Evolutionary conservation across 2,329 filamentous ascomycete species (phyloP).

Genomic region (Drechslera avenae): DNA sequence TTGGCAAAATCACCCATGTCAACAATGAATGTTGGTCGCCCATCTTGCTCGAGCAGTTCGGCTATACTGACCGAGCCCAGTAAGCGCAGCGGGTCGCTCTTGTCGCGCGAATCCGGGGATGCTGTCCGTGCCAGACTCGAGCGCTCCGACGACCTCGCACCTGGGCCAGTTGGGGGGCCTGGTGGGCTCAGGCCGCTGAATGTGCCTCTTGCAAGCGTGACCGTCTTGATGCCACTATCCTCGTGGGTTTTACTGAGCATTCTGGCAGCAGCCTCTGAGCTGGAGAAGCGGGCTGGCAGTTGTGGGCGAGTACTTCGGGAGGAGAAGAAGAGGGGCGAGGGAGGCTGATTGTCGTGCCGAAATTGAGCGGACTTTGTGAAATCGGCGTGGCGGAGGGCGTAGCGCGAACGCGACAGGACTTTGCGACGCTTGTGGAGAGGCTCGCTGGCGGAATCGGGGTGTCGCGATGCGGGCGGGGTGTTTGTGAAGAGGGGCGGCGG

Average conservation of each 20-base stretch:
- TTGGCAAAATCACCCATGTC: constrained; percentile 67
- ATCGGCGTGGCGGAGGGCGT: constrained; percentile 46
- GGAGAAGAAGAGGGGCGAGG: constrained; percentile 61
- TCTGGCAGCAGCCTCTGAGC: constrained; percentile 62
- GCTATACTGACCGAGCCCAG: constrained; percentile 69
- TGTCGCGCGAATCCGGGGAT: constrained; percentile 59
- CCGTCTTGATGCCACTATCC: constrained; percentile 57
- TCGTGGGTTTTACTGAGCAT: constrained; percentile 61
- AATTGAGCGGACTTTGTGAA: constrained; percentile 29
- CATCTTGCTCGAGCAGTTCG: constrained; percentile 77
- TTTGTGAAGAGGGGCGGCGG: constrained; percentile 7
- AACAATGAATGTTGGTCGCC: constrained; percentile 76
- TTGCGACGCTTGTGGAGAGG: constrained; percentile 45
- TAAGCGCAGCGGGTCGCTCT: constrained; percentile 58
- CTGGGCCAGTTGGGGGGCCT: constrained; percentile 55
- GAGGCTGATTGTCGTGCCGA: constrained; percentile 43
- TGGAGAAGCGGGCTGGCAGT: constrained; percentile 62
- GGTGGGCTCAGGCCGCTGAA: constrained; percentile 47
- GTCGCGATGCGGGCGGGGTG: constrained; percentile 1
- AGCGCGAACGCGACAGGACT: constrained; percentile 34
- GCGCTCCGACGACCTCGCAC: constrained; percentile 61
- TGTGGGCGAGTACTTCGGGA: constrained; percentile 50
- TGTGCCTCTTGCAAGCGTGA: constrained; percentile 57
- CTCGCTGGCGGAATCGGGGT: constrained; percentile 28
- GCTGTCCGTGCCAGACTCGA: constrained; percentile 55